Percentiles rank a stretch among this genome's conserved stretches.
phyloP scores from a whole-genome alignment of 129 eudicot species.

The Flaveria sonorensis region DNA sequence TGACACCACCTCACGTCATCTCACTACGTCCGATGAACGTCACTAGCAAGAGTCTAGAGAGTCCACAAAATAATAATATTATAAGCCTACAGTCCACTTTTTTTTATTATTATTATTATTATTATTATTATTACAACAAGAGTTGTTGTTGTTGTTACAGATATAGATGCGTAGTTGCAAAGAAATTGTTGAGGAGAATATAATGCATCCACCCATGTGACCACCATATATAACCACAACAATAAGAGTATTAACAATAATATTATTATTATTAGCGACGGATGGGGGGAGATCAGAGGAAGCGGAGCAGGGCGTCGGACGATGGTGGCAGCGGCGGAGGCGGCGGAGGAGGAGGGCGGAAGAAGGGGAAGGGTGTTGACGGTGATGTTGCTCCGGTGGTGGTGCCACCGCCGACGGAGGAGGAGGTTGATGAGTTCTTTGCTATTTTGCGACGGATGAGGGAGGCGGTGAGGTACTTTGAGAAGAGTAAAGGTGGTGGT shows the following conservation, averaged over 20 bases:
- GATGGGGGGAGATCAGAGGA: conserved; percentile 49
- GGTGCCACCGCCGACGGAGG: conserved; percentile 53
- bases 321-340: conserved; percentile 18
- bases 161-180: conserved; percentile 14
- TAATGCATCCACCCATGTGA: conserved; percentile 7
- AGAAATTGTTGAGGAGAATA: conserved; percentile 12
- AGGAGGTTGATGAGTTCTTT: conserved; percentile 62
- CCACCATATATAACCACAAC: not conserved
- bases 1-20: too few relatives aligned
- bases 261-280: not conserved
- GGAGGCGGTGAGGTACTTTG: conserved; percentile 43
- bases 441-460: conserved; percentile 55
- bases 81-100: too few relatives aligned
- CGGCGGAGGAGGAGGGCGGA: conserved; percentile 20
- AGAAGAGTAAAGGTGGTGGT: conserved; percentile 31
- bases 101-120: too few relatives aligned
- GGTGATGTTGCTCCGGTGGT: conserved; percentile 28
- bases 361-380: conserved; percentile 23
- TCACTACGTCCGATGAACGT: too few relatives aligned
- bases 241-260: too few relatives aligned
- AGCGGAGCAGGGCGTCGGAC: conserved; percentile 34
- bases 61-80: too few relatives aligned
- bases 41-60: too few relatives aligned
- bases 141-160: too few relatives aligned
- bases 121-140: too few relatives aligned